Percentiles rank a stretch among this genome's conserved stretches.
Evolutionary conservation across 2,329 filamentous ascomycete species (phyloP).

Genomic region (Exophiala phaeomuriformis): DNA sequence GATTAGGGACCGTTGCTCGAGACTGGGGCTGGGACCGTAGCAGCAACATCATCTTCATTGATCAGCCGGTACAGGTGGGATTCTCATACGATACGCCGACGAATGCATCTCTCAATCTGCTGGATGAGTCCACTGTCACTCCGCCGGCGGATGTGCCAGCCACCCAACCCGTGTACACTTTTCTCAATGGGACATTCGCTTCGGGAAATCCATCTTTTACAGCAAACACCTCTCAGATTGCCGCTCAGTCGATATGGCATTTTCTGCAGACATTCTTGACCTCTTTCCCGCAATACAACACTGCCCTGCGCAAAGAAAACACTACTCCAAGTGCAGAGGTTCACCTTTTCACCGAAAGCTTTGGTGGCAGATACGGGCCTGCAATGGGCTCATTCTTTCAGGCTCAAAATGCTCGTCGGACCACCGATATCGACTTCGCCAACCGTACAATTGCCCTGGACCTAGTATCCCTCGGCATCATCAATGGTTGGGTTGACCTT

Average conservation of each 20-base stretch:
- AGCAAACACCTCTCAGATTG: slow-evolving; percentile 36
- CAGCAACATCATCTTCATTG: slow-evolving; percentile 36
- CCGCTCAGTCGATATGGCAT: slow-evolving; percentile 51
- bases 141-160: slow-evolving; percentile 30
- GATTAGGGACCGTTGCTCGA: slow-evolving; percentile 39
- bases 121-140: slow-evolving; percentile 29
- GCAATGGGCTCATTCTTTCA: slow-evolving; percentile 53
- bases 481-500: slow-evolving; percentile 64
- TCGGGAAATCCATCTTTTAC: slow-evolving; percentile 38
- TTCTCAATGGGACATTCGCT: slow-evolving; percentile 53
- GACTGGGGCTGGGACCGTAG: slow-evolving; percentile 46
- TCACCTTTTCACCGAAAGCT: slow-evolving; percentile 62
- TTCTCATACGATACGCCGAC: slow-evolving; percentile 44
- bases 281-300: slow-evolving; percentile 53
- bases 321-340: slow-evolving; percentile 43
- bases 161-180: slow-evolving; percentile 30
- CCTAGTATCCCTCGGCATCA: slow-evolving; percentile 57
- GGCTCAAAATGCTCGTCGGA: slow-evolving; percentile 53
- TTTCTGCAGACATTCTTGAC: slow-evolving; percentile 50
- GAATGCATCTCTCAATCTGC: slow-evolving; percentile 39
- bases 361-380: slow-evolving; percentile 64
- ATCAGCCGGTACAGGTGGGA: slow-evolving; percentile 45
- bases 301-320: slow-evolving; percentile 37
- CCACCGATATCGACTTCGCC: slow-evolving; percentile 43
- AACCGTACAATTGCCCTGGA: slow-evolving; percentile 22